Evolutionary conservation across 257 asterid genomes (phyloP).

Genomic region (Agastache rugosa): DNA sequence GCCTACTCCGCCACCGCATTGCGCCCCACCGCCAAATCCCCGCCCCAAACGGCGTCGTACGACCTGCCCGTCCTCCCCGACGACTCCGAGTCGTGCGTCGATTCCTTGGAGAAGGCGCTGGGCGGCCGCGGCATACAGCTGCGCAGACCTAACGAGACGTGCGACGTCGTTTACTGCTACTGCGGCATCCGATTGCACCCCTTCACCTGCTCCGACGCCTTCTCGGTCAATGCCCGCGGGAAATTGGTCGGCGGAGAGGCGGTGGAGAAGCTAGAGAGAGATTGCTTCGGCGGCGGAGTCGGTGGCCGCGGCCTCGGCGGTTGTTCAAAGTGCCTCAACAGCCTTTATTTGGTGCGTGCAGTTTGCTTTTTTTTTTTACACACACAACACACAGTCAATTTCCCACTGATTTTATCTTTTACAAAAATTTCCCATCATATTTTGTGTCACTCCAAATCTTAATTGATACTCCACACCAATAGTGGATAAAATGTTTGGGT

Average conservation of each 20-base stretch:
- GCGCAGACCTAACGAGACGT: constrained; percentile 68
- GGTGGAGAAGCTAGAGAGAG: constrained; percentile 71
- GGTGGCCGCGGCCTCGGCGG: constrained; percentile 56
- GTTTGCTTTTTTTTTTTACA: background rate
- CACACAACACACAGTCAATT: constrained; percentile 20
- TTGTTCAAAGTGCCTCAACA: constrained; percentile 78
- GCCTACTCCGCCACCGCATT: constrained; percentile 81
- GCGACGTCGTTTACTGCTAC: constrained; percentile 83
- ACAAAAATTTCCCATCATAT: background rate
- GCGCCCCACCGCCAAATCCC: constrained; percentile 44
- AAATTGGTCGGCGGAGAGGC: constrained; percentile 58
- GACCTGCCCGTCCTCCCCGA: constrained; percentile 93
- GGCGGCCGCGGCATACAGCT: constrained; percentile 57
- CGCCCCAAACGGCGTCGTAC: constrained; percentile 50
- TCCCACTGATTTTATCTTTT: background rate
- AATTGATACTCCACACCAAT: too few species aligned
- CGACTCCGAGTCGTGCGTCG: constrained; percentile 91
- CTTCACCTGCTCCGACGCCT: constrained; percentile 78
- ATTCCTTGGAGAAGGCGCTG: constrained; percentile 71
- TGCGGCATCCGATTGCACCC: constrained; percentile 90
- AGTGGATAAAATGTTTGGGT: too few species aligned
- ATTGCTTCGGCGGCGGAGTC: constrained; percentile 55
- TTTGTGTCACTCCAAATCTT: background rate
- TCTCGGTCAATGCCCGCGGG: constrained; percentile 58
- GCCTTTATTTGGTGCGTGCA: constrained; percentile 56